These are phyloP conservation scores for Fusarium avenaceum DNA, from an alignment of 2,329 filamentous ascomycete genomes.

Conservation along the genomic window DNA sequence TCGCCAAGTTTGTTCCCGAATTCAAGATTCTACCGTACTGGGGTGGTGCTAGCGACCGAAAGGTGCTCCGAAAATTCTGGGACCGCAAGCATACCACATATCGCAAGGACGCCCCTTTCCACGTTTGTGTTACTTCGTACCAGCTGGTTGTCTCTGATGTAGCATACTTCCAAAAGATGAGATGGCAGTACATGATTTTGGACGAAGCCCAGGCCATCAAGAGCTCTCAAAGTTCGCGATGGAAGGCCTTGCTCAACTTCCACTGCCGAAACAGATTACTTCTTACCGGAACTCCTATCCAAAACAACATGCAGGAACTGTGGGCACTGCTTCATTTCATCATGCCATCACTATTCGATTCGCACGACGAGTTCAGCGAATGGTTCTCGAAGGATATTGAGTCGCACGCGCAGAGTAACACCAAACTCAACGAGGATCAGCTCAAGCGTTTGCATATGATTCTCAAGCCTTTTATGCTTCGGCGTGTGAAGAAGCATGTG, in stretches of 20 bases:
- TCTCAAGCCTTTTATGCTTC: slow-evolving; percentile 98
- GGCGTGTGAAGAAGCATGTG: slow-evolving; percentile 99
- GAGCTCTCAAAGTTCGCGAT: slow-evolving; percentile 93
- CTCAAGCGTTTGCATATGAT: slow-evolving; percentile 98
- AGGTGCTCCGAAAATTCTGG: slow-evolving; percentile 98
- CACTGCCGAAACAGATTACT: slow-evolving; percentile 94
- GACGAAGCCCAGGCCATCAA: slow-evolving; percentile 99
- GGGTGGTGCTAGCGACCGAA: slow-evolving; percentile 93
- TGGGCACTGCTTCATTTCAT: slow-evolving; percentile 99
- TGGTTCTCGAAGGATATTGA: slow-evolving; percentile 98
- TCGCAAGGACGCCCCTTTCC: slow-evolving; percentile 91
- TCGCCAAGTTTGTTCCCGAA: slow-evolving; percentile 91
- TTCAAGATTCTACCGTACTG: slow-evolving; percentile 98
- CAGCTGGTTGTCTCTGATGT: slow-evolving; percentile 97
- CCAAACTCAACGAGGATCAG: slow-evolving; percentile 99
- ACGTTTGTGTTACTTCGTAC: slow-evolving; percentile 96
- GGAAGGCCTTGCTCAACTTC: slow-evolving; percentile 95
- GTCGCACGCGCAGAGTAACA: slow-evolving; percentile 98
- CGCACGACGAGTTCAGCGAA: slow-evolving; percentile 91
- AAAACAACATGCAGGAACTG: slow-evolving; percentile 99
- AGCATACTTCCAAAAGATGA: slow-evolving; percentile 98
- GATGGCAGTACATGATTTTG: slow-evolving; percentile 99
- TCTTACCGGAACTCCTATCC: slow-evolving; percentile 95
- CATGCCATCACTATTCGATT: slow-evolving; percentile 99
- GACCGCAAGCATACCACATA: slow-evolving; percentile 98